Evolutionary conservation across 1,284 basidiomycete genomes (phyloP).

Genomic region (Leucoagaricus sp.): DNA sequence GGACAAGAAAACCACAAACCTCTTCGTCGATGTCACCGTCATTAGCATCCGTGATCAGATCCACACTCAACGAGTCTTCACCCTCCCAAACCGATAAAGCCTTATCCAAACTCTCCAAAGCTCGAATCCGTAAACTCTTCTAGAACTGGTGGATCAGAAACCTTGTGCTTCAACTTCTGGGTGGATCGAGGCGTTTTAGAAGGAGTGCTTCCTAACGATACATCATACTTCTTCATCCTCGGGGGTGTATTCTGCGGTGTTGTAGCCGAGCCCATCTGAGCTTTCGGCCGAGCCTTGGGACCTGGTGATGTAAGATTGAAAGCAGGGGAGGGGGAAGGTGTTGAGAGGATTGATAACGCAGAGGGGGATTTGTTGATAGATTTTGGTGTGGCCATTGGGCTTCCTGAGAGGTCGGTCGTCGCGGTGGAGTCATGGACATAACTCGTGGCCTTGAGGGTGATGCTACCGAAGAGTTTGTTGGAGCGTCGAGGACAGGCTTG

Average conservation of each 20-base stretch:
- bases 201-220: conserved; percentile 17
- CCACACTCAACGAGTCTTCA: conserved; percentile 47
- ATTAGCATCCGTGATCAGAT: conserved; percentile 69
- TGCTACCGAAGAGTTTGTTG: conserved; percentile 17
- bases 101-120: conserved; percentile 28
- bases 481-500: conserved; percentile 15
- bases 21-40: conserved; percentile 73
- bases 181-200: conserved; percentile 19
- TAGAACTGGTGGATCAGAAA: conserved; percentile 9
- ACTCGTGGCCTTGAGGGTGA: conserved; percentile 26
- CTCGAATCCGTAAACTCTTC: conserved; percentile 21
- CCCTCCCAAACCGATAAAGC: conserved; percentile 32
- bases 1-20: conserved; percentile 28
- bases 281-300: conserved; percentile 28
- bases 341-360: conserved; percentile 23
- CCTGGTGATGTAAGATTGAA: conserved; percentile 35
- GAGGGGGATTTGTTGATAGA: conserved; percentile 20
- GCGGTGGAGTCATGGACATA: conserved; percentile 35
- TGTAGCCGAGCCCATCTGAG: conserved; percentile 7
- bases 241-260: conserved; percentile 14
- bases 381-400: conserved; percentile 23
- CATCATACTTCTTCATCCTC: neutral
- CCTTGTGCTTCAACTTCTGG: conserved; percentile 7
- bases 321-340: conserved; percentile 24
- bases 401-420: conserved; percentile 19